phyloP scores from a whole-genome alignment of 345 rosid species.

The Citrus trifoliata region DNA sequence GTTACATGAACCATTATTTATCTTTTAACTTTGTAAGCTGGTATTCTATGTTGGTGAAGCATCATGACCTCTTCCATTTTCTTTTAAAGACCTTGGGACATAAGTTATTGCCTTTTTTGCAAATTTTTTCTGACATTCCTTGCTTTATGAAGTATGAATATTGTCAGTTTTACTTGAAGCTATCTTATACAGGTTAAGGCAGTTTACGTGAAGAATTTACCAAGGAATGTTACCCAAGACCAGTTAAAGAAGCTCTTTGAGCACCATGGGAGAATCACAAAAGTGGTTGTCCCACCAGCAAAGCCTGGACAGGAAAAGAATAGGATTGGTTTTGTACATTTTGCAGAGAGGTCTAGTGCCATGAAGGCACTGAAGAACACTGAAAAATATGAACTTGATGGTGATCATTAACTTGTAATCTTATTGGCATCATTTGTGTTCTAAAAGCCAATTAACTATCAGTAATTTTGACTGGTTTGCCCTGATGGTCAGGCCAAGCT shows the following conservation, averaged over 20 bases:
- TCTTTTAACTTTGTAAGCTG: neutral
- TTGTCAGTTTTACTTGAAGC: neutral
- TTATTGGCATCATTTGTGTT: neutral
- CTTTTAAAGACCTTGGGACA: neutral
- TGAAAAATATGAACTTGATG: slow-evolving; percentile 66
- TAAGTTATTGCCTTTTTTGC: neutral
- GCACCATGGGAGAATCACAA: slow-evolving; percentile 57
- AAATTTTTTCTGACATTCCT: neutral
- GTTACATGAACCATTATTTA: neutral
- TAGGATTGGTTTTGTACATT: slow-evolving; percentile 69
- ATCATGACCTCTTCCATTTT: neutral
- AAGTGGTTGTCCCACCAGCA: slow-evolving; percentile 64
- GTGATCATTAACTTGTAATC: slow-evolving; percentile 23
- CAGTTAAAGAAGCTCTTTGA: slow-evolving; percentile 62
- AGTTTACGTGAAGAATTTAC: slow-evolving; percentile 63
- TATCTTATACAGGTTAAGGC: slow-evolving; percentile 54
- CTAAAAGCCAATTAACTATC: neutral
- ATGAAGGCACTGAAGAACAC: slow-evolving; percentile 59
- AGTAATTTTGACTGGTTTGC: slow-evolving; percentile 11
- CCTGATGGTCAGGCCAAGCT: slow-evolving; percentile 51
- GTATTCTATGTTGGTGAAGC: neutral
- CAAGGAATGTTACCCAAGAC: slow-evolving; percentile 51
- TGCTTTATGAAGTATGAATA: slow-evolving; percentile 14
- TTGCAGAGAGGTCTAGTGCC: slow-evolving; percentile 63
- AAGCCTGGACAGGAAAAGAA: slow-evolving; percentile 60